Evolutionary conservation across 768 basidiomycete species (phyloP).

Genomic region (Boletus rubescentipes): DNA sequence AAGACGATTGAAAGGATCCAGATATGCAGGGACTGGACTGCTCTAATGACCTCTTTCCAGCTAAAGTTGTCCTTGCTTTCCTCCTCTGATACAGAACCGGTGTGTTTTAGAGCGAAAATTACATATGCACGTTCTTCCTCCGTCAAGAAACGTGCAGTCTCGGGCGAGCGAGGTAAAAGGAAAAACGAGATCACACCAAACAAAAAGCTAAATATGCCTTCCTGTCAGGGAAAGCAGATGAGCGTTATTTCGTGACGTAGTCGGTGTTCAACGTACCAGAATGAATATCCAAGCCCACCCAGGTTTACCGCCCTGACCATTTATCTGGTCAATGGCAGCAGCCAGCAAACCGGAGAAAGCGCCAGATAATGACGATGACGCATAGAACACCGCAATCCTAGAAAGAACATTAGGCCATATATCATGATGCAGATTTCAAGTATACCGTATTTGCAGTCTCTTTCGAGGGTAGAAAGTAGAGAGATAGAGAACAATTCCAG

Average conservation of each 20-base stretch:
- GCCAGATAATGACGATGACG: constrained; percentile 50
- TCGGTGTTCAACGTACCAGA: constrained; percentile 30
- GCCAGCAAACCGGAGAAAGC: constrained; percentile 67
- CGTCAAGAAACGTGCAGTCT: constrained; percentile 49
- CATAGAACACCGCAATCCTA: constrained; percentile 40
- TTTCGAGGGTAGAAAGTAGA: constrained; percentile 45
- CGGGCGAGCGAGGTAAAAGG: constrained; percentile 46
- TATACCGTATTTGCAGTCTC: constrained; percentile 24
- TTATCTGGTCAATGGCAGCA: constrained; percentile 54
- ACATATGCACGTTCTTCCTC: constrained; percentile 51
- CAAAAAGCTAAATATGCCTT: constrained; percentile 62
- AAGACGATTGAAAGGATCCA: constrained; percentile 48
- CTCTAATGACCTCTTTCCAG: constrained; percentile 54
- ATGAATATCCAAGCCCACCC: constrained; percentile 68
- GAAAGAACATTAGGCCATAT: background rate
- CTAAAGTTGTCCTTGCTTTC: constrained; percentile 47
- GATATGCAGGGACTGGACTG: constrained; percentile 53
- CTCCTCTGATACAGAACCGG: constrained; percentile 39
- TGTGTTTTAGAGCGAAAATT: constrained; percentile 21
- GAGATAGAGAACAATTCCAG: constrained; percentile 55
- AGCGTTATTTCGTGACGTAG: background rate
- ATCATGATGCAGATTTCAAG: background rate
- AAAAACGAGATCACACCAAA: constrained; percentile 54
- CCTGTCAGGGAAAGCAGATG: constrained; percentile 22
- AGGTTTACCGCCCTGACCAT: constrained; percentile 48